Evolutionary conservation across 1,139 yeast species (phyloP).

Genomic region (Wickerhamomyces sp.): DNA sequence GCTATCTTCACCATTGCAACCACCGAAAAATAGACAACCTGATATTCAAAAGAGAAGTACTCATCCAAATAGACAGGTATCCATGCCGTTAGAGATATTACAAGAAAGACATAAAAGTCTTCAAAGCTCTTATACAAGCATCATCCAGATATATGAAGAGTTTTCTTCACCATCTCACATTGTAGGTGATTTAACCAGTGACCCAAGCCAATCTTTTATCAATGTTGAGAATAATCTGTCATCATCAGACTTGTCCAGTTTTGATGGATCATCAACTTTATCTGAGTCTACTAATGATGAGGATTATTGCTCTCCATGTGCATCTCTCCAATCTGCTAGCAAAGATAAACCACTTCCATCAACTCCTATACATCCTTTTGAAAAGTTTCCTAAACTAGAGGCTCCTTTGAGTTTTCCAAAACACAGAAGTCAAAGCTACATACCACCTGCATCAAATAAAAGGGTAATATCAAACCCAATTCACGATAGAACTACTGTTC

Average conservation of each 20-base stretch:
- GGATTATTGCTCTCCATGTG: too few species aligned
- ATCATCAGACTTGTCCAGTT: neutral
- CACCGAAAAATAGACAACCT: neutral
- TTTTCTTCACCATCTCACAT: conserved; percentile 1
- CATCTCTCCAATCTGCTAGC: too few species aligned
- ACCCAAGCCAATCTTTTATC: neutral
- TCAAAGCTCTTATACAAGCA: conserved; percentile 9
- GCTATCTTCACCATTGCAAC: neutral
- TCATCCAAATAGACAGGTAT: conserved; percentile 7
- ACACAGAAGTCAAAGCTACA: too few species aligned
- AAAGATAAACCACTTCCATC: too few species aligned
- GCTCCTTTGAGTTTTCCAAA: too few species aligned
- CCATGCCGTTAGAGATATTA: conserved; percentile 11
- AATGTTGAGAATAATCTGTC: neutral
- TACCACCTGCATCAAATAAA: too few species aligned
- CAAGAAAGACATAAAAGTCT: conserved; percentile 1
- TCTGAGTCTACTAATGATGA: too few species aligned
- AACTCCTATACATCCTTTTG: too few species aligned
- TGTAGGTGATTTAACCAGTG: neutral
- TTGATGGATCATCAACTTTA: neutral
- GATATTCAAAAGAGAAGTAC: neutral
- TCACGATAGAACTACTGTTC: neutral
- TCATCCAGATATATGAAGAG: conserved; percentile 17
- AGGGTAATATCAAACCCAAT: neutral
- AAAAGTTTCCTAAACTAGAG: too few species aligned